These are phyloP conservation scores for Magnolia sinica DNA, from an alignment of 164 flowering plant genomes.

Conservation along the genomic window DNA sequence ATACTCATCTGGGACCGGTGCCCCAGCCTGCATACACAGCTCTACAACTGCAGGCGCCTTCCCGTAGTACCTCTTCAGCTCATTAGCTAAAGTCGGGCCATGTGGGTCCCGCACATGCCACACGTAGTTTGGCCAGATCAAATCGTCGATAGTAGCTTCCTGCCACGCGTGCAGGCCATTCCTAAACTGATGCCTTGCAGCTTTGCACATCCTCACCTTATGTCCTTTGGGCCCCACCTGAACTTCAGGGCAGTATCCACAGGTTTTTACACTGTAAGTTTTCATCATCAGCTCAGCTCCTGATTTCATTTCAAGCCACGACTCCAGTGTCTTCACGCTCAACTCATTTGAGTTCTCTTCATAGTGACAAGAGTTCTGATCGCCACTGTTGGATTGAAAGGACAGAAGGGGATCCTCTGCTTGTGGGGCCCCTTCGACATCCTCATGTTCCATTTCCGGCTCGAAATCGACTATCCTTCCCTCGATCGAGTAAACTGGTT, in stretches of 20 bases:
- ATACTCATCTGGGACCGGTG: constrained; percentile 62
- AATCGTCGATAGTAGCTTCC: constrained; percentile 74
- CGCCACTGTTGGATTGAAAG: not conserved
- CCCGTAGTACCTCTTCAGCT: constrained; percentile 73
- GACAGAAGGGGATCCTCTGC: not conserved
- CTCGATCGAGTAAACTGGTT: constrained; percentile 70
- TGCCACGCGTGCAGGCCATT: constrained; percentile 71
- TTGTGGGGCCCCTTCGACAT: not conserved
- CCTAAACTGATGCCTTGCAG: constrained; percentile 74
- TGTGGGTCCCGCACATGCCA: constrained; percentile 62
- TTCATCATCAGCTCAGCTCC: constrained; percentile 63
- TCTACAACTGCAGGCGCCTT: constrained; percentile 81
- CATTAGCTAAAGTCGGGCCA: constrained; percentile 46
- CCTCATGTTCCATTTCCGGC: constrained; percentile 24
- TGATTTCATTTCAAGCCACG: constrained; percentile 58
- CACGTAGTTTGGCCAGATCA: constrained; percentile 67
- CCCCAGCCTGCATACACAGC: constrained; percentile 76
- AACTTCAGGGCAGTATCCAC: constrained; percentile 83
- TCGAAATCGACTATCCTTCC: constrained; percentile 87
- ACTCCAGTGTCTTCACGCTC: constrained; percentile 39
- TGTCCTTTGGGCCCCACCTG: constrained; percentile 92
- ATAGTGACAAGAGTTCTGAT: not conserved
- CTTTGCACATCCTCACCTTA: constrained; percentile 80
- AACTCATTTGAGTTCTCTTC: constrained; percentile 29
- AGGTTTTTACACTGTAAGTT: constrained; percentile 57